Evolutionary conservation across 768 basidiomycete genomes (phyloP).

Genomic region (Collybiopsis luxurians): DNA sequence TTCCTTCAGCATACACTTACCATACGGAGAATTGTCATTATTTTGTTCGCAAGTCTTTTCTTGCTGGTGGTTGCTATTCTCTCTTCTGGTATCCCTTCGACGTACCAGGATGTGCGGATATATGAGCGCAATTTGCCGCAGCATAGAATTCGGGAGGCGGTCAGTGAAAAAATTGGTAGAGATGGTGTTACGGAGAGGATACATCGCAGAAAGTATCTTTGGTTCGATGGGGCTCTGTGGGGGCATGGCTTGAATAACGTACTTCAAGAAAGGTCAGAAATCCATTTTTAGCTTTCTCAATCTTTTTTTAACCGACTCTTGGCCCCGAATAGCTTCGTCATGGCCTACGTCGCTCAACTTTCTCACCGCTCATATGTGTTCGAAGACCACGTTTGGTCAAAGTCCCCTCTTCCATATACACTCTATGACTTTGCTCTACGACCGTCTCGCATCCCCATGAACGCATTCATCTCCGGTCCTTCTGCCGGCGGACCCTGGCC

Average conservation of each 20-base stretch:
- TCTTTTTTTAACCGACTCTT: too few relatives aligned
- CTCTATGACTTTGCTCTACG: conserved; percentile 31
- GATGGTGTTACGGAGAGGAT: conserved; percentile 6
- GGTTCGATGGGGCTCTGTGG: conserved; percentile 7
- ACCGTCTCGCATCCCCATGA: conserved; percentile 34
- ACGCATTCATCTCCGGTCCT: conserved; percentile 42
- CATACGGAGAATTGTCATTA: conserved; percentile 1
- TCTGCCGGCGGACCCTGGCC: conserved; percentile 38
- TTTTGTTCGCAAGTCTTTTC: not conserved
- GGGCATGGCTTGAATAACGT: conserved; percentile 47
- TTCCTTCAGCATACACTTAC: conserved; percentile 5
- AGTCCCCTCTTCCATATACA: conserved; percentile 25
- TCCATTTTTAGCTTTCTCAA: too few relatives aligned
- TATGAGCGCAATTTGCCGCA: conserved; percentile 2
- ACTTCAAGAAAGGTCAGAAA: conserved; percentile 48
- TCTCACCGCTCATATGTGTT: conserved; percentile 53
- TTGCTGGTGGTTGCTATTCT: not conserved
- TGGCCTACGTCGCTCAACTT: conserved; percentile 44
- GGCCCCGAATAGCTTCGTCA: too few relatives aligned
- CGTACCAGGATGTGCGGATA: not conserved
- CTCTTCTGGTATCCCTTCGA: conserved; percentile 1
- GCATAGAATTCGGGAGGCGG: not conserved
- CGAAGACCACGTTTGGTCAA: conserved; percentile 40
- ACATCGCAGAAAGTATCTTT: conserved; percentile 6
- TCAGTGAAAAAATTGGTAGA: conserved; percentile 1